Evolutionary conservation across 2,329 filamentous ascomycete genomes (phyloP), one percentile per base, ranked within the genome.

Genomic region (Aspergillus candidus): DNA sequence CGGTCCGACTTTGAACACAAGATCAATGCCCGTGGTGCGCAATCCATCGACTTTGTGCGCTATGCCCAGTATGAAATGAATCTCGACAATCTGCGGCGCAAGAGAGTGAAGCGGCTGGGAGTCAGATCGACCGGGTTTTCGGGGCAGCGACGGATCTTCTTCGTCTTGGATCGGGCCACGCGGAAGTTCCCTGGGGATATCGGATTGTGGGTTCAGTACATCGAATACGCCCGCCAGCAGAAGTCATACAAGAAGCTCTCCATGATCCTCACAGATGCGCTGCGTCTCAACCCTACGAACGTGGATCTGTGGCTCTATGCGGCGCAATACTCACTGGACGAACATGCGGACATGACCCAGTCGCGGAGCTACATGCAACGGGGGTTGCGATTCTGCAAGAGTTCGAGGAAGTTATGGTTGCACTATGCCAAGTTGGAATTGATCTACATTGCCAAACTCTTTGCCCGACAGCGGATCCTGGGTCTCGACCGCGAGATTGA

Each of bases 1-100:
- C 83, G 93, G 56, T 94, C 88, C 60, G 86, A 94, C 57, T 94
- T 90, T 64, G 93, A 98, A 67, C 91, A 96, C 70, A 85, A 83
- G 46, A 80, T 97, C 54, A 86, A 95, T 49, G 83, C 88, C 3
- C 83, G 88, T 17, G 88, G 89, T 38, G 83, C 83, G 48, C 79
- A 79, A 34, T 79, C 90, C 0, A 70, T 78, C 47, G 88, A 96
- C 63, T 97, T 88, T 71, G 82, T 87, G 42, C 79, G 83, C 54
- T 98, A 97, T 71, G 84, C 86, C 36, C 80, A 80, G 51, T 83
- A 82, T 58, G 80, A 84, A 59, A 80, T 80, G 69, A 84, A 75
- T 49, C 62, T 75, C 8, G 88, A 96, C 57, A 69, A 78, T 3
- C 77, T 97, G 34, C 84, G 89, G 46, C 79, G 80, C 54, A 95